Evolutionary conservation across 2,329 filamentous ascomycete genomes (phyloP).

Genomic region (Aspergillus japonicus): DNA sequence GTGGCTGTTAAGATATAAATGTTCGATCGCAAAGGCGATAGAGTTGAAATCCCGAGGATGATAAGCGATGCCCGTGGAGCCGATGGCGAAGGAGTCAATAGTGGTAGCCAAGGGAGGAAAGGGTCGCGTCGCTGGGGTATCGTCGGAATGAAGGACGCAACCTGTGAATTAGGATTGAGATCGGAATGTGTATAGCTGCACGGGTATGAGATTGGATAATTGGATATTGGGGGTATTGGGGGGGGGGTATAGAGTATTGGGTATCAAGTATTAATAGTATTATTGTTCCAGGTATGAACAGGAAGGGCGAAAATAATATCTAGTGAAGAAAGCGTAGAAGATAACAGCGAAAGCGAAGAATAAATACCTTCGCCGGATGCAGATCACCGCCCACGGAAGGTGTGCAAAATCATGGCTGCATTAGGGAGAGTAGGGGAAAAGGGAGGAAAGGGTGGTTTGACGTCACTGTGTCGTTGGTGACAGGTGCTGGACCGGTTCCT

Average conservation of each 20-base stretch:
- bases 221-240: too few species aligned
- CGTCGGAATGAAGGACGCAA: constrained; percentile 19
- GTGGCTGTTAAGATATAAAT: background rate
- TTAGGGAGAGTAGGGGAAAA: background rate
- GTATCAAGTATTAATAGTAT: background rate
- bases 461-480: constrained; percentile 17
- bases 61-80: background rate
- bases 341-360: background rate
- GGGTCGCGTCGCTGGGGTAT: constrained; percentile 23
- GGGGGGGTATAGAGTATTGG: too few species aligned
- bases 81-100: constrained; percentile 6
- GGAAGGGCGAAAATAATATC: background rate
- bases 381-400: background rate
- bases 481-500: background rate
- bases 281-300: background rate
- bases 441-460: constrained; percentile 1
- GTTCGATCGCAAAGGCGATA: background rate
- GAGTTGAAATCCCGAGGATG: background rate
- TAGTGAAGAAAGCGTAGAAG: background rate
- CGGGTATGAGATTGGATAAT: background rate
- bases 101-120: constrained; percentile 10
- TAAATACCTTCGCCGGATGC: background rate
- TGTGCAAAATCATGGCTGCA: background rate
- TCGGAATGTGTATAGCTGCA: background rate
- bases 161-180: background rate